These are phyloP conservation scores for Naumovozyma castellii DNA, from an alignment of 805 yeast species.

Conservation along the genomic window DNA sequence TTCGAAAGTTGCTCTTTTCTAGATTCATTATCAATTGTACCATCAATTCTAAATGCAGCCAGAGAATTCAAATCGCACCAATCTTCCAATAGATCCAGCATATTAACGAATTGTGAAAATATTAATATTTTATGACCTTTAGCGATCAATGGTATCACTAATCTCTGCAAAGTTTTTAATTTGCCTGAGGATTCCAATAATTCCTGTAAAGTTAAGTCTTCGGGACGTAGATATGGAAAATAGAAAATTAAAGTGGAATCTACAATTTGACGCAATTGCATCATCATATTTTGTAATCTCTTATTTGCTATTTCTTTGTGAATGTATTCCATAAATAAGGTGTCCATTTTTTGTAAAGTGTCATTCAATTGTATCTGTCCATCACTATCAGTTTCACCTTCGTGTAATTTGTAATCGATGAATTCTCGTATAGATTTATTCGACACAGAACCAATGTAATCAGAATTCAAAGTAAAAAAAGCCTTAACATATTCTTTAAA, in stretches of 20 bases:
- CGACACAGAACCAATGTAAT: constrained; percentile 24
- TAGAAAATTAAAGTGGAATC: constrained; percentile 79
- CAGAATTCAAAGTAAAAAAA: constrained; percentile 36
- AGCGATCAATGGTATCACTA: constrained; percentile 42
- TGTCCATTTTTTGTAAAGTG: constrained; percentile 18
- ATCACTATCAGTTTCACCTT: constrained; percentile 2
- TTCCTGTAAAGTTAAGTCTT: constrained; percentile 32
- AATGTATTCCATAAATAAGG: constrained; percentile 26
- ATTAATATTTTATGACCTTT: constrained; percentile 62
- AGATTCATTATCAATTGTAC: constrained; percentile 54
- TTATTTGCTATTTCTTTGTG: constrained; percentile 39
- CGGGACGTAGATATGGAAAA: constrained; percentile 55
- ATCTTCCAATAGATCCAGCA: constrained; percentile 74
- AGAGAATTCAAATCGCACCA: constrained; percentile 48
- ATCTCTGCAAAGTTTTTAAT: constrained; percentile 55
- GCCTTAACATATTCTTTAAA: constrained; percentile 42
- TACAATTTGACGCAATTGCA: constrained; percentile 80
- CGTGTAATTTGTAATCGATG: constrained; percentile 31
- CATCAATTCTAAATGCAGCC: constrained; percentile 60
- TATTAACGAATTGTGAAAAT: constrained; percentile 77
- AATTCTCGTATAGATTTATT: constrained; percentile 34
- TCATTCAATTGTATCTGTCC: constrained; percentile 5
- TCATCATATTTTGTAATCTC: constrained; percentile 55
- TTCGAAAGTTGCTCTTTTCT: constrained; percentile 53
- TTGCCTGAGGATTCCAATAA: constrained; percentile 61